Base-by-base conservation (phyloP, 2,329 filamentous ascomycete genomes). In the Neospermospora avenae region DNA sequence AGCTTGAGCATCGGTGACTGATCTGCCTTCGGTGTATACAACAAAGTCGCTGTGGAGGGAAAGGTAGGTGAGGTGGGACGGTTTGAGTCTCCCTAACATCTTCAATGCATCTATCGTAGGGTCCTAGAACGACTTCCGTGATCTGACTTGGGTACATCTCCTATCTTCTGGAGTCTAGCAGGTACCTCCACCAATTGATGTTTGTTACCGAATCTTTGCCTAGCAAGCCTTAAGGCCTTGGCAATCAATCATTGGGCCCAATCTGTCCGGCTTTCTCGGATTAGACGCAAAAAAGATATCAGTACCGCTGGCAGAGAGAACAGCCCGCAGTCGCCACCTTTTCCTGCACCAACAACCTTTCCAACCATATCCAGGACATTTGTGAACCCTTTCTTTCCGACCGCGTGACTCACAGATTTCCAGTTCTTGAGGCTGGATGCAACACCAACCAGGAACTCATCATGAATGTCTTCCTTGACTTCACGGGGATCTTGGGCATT, bases 391-490 rank as follows among this genome's bases (percentile, higher is more conserved):
- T 28, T 35, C 1, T n/a, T 13, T 20, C 48, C 57, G 16, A 46
- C n/a, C 16, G 2, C 39, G 14, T 0, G n/a, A n/a, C 49, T 42
- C 48, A 56, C 16, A 45, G 57, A 59, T 13, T 22, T 46, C 22
- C n/a, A 34, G 39, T 59, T 59, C 35, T 39, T 48, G 28, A 59
- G 24, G 22, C 22, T 46, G 28, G 16, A 25, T 34, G 35, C 48
- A 16, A 54, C 37, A 11, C 35, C 39, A 16, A 46, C 57, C 3
- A 59, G 31, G 10, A 59, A 39, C 22, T 59, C 48, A 42, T 59
- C 57, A n/a, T 59, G 57, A 42, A 51, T 42, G 28, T 59, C 49
- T 54, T 59, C 57, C 25, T 59, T 24, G 11, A 59, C 57, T 46
- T 53, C 31, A 7, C 25, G 37, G 11, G 45, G 24, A 2, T 59